Evolutionary conservation across 805 yeast genomes (phyloP).

Genomic region (Metschnikowia vanudenii): DNA sequence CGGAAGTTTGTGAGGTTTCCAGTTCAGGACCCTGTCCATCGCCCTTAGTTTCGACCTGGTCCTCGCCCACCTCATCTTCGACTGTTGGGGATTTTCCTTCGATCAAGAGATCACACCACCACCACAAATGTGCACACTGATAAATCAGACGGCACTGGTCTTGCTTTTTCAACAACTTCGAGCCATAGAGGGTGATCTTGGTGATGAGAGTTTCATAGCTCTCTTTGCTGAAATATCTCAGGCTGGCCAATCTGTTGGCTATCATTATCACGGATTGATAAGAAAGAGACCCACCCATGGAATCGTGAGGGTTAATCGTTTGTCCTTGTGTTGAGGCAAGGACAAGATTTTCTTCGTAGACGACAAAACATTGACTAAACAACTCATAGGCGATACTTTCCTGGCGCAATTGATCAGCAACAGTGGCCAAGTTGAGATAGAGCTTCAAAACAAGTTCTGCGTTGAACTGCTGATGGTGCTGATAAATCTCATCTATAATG

Average conservation of each 20-base stretch:
- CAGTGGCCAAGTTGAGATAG: slow-evolving; percentile 63
- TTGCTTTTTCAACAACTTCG: slow-evolving; percentile 83
- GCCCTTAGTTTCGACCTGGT: background rate
- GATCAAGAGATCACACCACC: slow-evolving; percentile 67
- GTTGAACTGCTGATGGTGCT: slow-evolving; percentile 31
- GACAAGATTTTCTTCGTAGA: slow-evolving; percentile 65
- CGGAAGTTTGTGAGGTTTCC: slow-evolving; percentile 16
- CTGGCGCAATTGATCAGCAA: slow-evolving; percentile 74
- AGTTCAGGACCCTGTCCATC: slow-evolving; percentile 25
- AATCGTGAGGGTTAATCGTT: slow-evolving; percentile 34
- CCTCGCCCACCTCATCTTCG: background rate
- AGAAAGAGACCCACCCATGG: slow-evolving; percentile 46
- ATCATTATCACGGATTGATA: slow-evolving; percentile 49
- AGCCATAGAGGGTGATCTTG: slow-evolving; percentile 82
- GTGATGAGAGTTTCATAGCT: slow-evolving; percentile 82
- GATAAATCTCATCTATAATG: slow-evolving; percentile 64
- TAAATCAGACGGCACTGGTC: slow-evolving; percentile 94
- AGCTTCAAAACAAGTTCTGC: slow-evolving; percentile 45
- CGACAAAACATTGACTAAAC: slow-evolving; percentile 81
- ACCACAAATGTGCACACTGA: slow-evolving; percentile 88
- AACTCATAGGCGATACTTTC: slow-evolving; percentile 82
- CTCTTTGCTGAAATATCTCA: slow-evolving; percentile 52
- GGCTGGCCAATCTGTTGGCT: slow-evolving; percentile 43
- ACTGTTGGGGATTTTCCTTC: slow-evolving; percentile 30
- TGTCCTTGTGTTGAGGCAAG: slow-evolving; percentile 20